Conservation (phyloP, 768 basidiomycete genomes). For the Kondoa subrosea region DNA sequence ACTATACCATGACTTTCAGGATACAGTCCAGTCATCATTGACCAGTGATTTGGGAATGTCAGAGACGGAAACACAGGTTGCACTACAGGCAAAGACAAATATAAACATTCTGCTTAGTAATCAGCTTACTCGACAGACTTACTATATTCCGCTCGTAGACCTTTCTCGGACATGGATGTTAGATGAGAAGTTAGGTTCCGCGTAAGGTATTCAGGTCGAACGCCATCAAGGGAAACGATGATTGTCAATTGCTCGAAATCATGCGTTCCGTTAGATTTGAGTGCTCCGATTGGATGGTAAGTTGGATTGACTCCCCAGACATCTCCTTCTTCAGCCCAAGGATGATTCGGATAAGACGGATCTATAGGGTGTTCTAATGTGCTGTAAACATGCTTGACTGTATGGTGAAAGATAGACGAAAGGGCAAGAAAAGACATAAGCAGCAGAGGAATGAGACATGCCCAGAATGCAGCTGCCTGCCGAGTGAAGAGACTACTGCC, state of each 20-base stretch:
- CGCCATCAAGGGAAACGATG: conserved; percentile 71
- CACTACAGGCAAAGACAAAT: conserved; percentile 6
- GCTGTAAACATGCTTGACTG: neutral
- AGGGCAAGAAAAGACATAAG: neutral
- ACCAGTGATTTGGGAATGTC: conserved; percentile 90
- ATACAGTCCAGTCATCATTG: conserved; percentile 74
- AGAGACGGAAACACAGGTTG: conserved; percentile 42
- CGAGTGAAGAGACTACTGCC: neutral
- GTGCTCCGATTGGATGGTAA: neutral
- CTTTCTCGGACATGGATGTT: conserved; percentile 59
- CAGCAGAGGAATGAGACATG: neutral
- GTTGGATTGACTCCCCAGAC: too few relatives aligned
- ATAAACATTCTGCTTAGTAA: conserved; percentile 14
- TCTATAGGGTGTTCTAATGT: neutral
- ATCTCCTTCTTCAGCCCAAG: neutral
- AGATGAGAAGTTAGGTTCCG: conserved; percentile 69
- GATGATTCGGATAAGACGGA: neutral
- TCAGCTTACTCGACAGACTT: conserved; percentile 70
- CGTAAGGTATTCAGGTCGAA: conserved; percentile 77
- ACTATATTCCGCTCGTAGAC: conserved; percentile 74
- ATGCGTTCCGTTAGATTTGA: neutral
- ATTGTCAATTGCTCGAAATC: conserved; percentile 40
- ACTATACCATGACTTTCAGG: conserved; percentile 83
- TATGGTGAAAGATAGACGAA: neutral
- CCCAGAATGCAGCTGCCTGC: neutral